Percentiles rank a stretch among this genome's conserved stretches.
phyloP scores from a whole-genome alignment of 1,284 basidiomycete species.

The Cutaneotrichosporon sp. region DNA sequence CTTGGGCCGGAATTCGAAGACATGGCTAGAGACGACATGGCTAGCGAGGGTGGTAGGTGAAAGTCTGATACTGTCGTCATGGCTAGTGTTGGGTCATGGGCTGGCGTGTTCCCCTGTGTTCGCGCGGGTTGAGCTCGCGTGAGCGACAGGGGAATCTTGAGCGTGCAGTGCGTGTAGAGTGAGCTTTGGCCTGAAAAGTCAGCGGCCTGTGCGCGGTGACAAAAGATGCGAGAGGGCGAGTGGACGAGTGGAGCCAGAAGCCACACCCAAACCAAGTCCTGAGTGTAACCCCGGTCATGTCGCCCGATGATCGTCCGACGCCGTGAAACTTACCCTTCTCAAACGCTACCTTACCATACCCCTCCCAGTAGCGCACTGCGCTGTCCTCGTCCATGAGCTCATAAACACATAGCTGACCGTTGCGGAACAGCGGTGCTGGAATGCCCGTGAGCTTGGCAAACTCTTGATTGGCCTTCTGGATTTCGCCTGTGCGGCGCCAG shows the following conservation, averaged over 20 bases:
- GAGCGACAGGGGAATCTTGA: conserved; percentile 64
- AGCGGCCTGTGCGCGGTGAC: conserved; percentile 1
- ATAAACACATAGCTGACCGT: conserved; percentile 89
- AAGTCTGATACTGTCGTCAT: conserved; percentile 11
- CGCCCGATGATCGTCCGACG: too few relatives aligned
- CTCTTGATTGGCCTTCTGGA: conserved; percentile 96
- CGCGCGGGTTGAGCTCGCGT: conserved; percentile 32
- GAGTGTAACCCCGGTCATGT: too few relatives aligned
- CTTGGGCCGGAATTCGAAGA: conserved; percentile 17
- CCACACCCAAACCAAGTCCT: neutral
- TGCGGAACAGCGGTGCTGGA: conserved; percentile 38
- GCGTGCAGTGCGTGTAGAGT: conserved; percentile 87
- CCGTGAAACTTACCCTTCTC: conserved; percentile 59
- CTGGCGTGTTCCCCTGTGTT: conserved; percentile 29
- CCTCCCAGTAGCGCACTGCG: conserved; percentile 91
- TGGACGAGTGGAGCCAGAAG: neutral
- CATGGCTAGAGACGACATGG: neutral
- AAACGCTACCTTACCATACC: conserved; percentile 90
- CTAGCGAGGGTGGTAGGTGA: conserved; percentile 9
- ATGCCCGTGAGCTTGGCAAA: conserved; percentile 48
- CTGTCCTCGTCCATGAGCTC: conserved; percentile 96
- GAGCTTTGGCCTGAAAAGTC: conserved; percentile 55
- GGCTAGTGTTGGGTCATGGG: neutral
- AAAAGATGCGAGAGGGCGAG: neutral
- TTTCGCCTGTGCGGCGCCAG: conserved; percentile 95